Evolutionary conservation across 371 early-diverging fungal species (phyloP), one percentile per base, ranked within the genome.

Genomic region (Rhizopus delemar): DNA sequence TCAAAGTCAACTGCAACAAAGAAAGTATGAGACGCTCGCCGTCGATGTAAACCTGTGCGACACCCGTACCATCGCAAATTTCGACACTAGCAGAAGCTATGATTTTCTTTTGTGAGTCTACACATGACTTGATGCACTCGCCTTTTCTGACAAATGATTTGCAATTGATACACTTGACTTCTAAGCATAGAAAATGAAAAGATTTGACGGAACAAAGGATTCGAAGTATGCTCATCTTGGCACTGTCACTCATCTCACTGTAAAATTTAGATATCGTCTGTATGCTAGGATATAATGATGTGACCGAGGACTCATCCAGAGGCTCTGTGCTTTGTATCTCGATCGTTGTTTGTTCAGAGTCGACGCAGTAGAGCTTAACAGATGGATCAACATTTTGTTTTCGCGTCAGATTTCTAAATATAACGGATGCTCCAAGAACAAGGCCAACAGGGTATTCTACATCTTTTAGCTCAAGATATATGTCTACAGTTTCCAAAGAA

Each of bases 111-210:
- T 41, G 38, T 0, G 67, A 62, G 9, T 57, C 45, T 33, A 56
- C 15, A 16, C 78, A 78, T 41, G 54, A 51, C 1, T 57, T 41
- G n/a, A 57, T 57, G 32, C 78, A 78, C 4, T 39, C 53, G n/a
- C 56, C 39, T 12, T 60, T 46, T 1, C 13, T 52, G 0, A 75
- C 51, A 28, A 45, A 16, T 4, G 60, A 57, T 1, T 64, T 66
- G 39, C 78, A 78, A 1, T 59, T 51, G 1, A 34, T 15, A 34
- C 78, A 78, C 11, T 51, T 13, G 71, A 73, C 72, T 29, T 62
- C 45, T 6, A 73, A 13, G 0, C 28, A 34, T 11, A 70, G 12
- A 4, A 11, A 31, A 3, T 57, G 35, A 12, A 64, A 34, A 4
- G 36, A n/a, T 11, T 28, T 3, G 11, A 63, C n/a, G 8, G 12